Percentiles rank a stretch among this genome's conserved stretches.
Conservation (phyloP, 1,284 basidiomycete genomes). For the Abortiporus biennis region DNA sequence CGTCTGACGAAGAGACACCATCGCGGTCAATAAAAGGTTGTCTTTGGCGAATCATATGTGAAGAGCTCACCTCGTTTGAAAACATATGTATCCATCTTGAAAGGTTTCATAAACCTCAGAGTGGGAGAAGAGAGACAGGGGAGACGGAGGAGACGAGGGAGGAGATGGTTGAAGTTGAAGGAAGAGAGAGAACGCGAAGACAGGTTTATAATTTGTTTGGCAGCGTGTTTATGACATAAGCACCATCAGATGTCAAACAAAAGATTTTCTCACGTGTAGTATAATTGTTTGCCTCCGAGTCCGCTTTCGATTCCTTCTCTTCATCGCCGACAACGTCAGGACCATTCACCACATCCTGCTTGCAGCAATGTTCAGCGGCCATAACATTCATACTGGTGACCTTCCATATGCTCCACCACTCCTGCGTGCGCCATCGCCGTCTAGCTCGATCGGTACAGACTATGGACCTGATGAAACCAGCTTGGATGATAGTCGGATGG, state of each 20-base stretch:
- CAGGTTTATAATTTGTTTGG: constrained; percentile 16
- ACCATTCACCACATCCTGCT: too few relatives aligned
- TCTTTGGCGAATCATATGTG: too few relatives aligned
- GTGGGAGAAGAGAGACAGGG: constrained; percentile 6
- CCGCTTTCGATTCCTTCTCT: too few relatives aligned
- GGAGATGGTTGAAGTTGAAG: constrained; percentile 28
- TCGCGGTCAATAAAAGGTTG: too few relatives aligned
- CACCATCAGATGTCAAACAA: too few relatives aligned
- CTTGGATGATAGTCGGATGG: constrained; percentile 47
- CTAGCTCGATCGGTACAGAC: constrained; percentile 63
- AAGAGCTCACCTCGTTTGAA: constrained; percentile 72
- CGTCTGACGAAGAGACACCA: constrained; percentile 36
- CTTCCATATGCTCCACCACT: constrained; percentile 55
- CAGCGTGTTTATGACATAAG: constrained; percentile 7
- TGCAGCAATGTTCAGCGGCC: constrained; percentile 17
- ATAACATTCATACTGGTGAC: constrained; percentile 28
- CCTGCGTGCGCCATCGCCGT: constrained; percentile 61
- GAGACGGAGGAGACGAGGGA: constrained; percentile 12
- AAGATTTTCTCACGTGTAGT: too few relatives aligned
- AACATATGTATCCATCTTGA: constrained; percentile 52
- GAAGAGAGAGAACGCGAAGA: constrained; percentile 19
- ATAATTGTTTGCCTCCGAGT: too few relatives aligned
- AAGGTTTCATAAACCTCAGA: constrained; percentile 8
- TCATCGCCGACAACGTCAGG: too few relatives aligned
- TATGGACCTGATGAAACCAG: constrained; percentile 59